A percentile compares a stretch with the other conserved stretches of the same genome.
Evolutionary conservation across 2,329 filamentous ascomycete species (phyloP).

Genomic region (Ceratocystis smalleyi): DNA sequence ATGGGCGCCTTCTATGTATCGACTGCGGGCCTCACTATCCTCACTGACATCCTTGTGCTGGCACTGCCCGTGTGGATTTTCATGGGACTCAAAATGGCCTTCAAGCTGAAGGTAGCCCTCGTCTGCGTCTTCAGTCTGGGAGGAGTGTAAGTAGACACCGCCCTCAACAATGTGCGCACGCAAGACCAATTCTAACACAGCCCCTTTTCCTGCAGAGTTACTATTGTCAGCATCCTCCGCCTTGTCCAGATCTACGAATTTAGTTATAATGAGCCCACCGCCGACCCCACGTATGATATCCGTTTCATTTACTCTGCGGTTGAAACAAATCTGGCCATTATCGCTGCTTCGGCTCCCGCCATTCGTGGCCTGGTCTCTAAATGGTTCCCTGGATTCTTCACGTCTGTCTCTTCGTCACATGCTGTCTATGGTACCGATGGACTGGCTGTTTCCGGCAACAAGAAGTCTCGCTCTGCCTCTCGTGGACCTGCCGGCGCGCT

Average conservation of each 20-base stretch:
- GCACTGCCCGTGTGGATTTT: constrained; percentile 29
- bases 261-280: constrained; percentile 6
- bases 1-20: constrained; percentile 23
- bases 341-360: constrained; percentile 25
- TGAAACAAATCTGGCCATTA: constrained; percentile 27
- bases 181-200: neutral
- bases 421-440: constrained; percentile 11
- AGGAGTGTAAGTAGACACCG: constrained; percentile 22
- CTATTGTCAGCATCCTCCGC: constrained; percentile 23
- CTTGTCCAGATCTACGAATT: constrained; percentile 21
- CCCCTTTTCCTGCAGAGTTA: constrained; percentile 21
- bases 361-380: constrained; percentile 24
- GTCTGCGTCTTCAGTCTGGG: constrained; percentile 29
- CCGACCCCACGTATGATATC: constrained; percentile 22
- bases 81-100: constrained; percentile 26
- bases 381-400: constrained; percentile 25
- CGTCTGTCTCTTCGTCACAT: neutral
- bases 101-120: constrained; percentile 26
- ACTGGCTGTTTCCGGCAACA: constrained; percentile 15
- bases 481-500: neutral
- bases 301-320: constrained; percentile 24
- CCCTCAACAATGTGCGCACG: too few species aligned
- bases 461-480: constrained; percentile 16
- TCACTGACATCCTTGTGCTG: constrained; percentile 29
- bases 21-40: constrained; percentile 26